Evolutionary conservation across 108 stramenopile species (phyloP).

Genomic region (Nannochloropsis gaditana): DNA sequence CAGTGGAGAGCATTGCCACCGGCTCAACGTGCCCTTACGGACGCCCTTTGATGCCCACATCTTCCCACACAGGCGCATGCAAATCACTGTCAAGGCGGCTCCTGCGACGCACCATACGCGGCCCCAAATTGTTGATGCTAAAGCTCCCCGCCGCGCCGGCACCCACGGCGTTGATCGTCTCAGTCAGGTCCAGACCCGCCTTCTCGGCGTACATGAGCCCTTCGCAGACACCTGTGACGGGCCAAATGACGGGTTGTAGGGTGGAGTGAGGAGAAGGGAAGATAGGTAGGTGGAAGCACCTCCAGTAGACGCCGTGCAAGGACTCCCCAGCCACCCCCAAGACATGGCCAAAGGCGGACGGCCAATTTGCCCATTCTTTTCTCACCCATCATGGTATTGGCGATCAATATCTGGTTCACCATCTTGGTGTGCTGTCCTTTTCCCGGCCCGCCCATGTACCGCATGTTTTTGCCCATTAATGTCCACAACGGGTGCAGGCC

Average conservation of each 20-base stretch:
- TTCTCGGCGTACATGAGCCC: slow-evolving; percentile 12
- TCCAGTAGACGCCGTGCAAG: no score
- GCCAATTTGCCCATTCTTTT: background rate
- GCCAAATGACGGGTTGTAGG: background rate
- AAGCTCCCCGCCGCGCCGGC: slow-evolving; percentile 24
- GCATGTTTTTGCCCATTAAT: slow-evolving; percentile 20
- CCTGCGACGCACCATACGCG: slow-evolving; percentile 18
- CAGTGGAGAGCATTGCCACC: no score
- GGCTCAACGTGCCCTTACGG: no score
- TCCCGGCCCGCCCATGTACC: slow-evolving; percentile 24
- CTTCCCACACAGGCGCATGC: no score
- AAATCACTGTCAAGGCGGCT: no score
- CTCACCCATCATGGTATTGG: slow-evolving; percentile 26
- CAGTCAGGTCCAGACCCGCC: slow-evolving; percentile 6
- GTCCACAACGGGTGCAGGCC: background rate
- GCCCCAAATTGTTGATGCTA: slow-evolving; percentile 9
- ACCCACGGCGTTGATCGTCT: background rate
- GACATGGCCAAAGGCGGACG: no score
- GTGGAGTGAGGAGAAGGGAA: background rate
- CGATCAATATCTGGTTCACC: slow-evolving; percentile 30
- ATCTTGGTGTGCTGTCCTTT: slow-evolving; percentile 28
- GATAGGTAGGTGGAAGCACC: background rate
- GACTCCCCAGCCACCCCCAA: no score
- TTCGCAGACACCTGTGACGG: slow-evolving; percentile 25
- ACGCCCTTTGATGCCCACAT: no score